Percentiles rank a stretch among this genome's conserved stretches.
phyloP scores from a whole-genome alignment of 2,329 filamentous ascomycete genomes.

The Alternaria infectoria region DNA sequence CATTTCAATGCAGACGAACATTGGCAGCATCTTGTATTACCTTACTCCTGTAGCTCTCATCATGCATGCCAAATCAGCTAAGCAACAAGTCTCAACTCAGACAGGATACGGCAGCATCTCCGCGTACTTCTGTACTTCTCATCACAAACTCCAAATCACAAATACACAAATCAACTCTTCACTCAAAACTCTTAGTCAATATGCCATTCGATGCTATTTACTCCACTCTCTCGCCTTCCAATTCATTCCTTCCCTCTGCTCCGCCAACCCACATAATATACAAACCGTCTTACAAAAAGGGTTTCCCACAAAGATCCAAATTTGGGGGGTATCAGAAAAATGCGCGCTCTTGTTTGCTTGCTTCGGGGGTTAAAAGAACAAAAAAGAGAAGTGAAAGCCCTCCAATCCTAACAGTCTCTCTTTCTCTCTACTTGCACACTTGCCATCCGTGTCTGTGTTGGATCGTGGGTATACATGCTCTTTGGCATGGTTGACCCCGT shows the following conservation, averaged over 20 bases:
- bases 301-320: slow-evolving; percentile 21
- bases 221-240: neutral
- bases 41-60: neutral
- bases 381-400: neutral
- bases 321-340: slow-evolving; percentile 36
- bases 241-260: neutral
- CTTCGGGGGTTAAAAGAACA: neutral
- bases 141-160: neutral
- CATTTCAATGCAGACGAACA: neutral
- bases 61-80: neutral
- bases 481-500: neutral
- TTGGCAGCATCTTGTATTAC: neutral
- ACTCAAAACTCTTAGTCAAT: neutral
- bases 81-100: neutral
- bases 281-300: neutral
- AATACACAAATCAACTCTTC: neutral
- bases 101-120: neutral
- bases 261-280: neutral
- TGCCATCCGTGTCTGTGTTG: neutral
- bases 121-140: neutral
- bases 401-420: neutral
- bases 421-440: neutral
- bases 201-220: neutral
- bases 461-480: neutral
- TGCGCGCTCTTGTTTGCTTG: slow-evolving; percentile 16